Evolutionary conservation across 805 yeast genomes (phyloP), one percentile per base, ranked within the genome.

Genomic region (Pichia deserticola): DNA sequence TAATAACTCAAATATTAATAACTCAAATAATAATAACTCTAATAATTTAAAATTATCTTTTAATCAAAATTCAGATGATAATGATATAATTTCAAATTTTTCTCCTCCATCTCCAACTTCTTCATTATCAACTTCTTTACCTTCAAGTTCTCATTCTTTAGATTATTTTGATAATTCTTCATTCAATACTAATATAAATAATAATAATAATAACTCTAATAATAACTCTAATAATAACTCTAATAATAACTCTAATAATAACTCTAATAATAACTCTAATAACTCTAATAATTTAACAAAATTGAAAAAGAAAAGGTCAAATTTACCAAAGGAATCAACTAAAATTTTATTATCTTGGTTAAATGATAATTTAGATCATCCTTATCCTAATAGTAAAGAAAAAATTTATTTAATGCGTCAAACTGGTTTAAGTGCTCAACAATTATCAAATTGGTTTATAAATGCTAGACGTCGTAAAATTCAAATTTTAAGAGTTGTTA

Each of bases 391-490:
- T 61, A 69, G 78, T 27, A 76, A 76, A 52, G 82, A 79, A 54
- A 79, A 79, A 63, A 67, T 73, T 45, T 79, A 77, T 51, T 64
- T 79, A 56, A 78, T 78, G 68, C 60, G 67, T 57, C 66, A 71
- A 53, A 79, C 84, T 6, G 83, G 83, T 1, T 72, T 79, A 61
- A 74, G 76, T 53, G 75, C 75, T 58, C 84, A 79, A 59, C 84
- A 79, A 56, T 68, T 79, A 51, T 72, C 78, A 52, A 79, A 79
- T 57, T 79, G 84, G 84, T 79, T 79, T 56, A 79, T 79, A 58
- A 79, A 79, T 60, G 84, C 84, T 15, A 70, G 84, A 62, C 67
- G 84, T 59, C 67, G 84, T 55, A 79, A 78, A 61, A 76, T 80
- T 46, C 77, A 75, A 60, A 58, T 64, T 41, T 65, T 78, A 53